Percentiles rank a stretch among this genome's conserved stretches.
Evolutionary conservation across 2,329 filamentous ascomycete genomes (phyloP).

Genomic region (Chaetomiaceae sp.): DNA sequence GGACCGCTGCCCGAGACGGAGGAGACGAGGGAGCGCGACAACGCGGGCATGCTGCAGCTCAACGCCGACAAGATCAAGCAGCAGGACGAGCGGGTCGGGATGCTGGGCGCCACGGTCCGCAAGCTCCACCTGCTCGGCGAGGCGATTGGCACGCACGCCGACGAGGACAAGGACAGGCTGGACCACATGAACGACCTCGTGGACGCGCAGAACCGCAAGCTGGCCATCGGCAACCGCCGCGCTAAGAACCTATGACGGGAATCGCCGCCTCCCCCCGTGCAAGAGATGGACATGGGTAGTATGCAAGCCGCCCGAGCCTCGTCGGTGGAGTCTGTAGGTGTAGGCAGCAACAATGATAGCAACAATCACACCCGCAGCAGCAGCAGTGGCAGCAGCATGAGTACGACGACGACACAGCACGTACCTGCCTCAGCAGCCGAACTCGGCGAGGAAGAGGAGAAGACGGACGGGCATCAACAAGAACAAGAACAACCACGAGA

Average conservation of each 20-base stretch:
- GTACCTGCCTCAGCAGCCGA: neutral
- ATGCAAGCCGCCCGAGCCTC: neutral
- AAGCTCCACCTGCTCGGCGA: conserved; percentile 74
- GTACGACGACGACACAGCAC: no score
- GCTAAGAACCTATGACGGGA: conserved; percentile 54
- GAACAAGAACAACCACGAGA: no score
- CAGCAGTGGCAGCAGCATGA: no score
- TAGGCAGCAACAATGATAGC: no score
- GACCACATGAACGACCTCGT: conserved; percentile 66
- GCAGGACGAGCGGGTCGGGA: conserved; percentile 68
- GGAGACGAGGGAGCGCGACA: conserved; percentile 71
- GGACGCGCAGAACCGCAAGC: conserved; percentile 64
- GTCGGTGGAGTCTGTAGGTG: neutral
- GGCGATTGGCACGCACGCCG: conserved; percentile 22
- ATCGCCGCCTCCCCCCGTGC: conserved; percentile 18
- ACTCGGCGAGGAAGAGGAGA: neutral
- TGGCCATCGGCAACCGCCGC: conserved; percentile 69
- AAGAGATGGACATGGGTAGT: neutral
- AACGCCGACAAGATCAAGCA: conserved; percentile 69
- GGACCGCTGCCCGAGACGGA: conserved; percentile 72
- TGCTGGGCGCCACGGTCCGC: conserved; percentile 63
- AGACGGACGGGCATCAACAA: neutral
- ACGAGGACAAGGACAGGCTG: no score
- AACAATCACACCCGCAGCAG: no score
- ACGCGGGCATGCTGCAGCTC: conserved; percentile 66